Conservation (phyloP, 768 basidiomycete genomes). For the Pisolithus microcarpus region DNA sequence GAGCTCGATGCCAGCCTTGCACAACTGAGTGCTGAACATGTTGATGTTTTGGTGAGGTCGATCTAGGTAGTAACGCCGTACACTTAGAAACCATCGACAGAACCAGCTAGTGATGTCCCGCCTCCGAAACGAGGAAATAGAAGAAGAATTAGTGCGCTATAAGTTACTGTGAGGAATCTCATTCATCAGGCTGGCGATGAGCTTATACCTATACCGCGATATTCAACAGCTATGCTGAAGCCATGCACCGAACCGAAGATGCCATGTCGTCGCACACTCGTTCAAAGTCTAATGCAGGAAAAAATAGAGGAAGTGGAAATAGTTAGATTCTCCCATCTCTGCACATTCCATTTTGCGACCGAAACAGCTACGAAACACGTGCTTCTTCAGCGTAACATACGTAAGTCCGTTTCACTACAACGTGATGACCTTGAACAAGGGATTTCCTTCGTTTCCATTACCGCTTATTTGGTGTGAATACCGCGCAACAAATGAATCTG, state of each 20-base stretch:
- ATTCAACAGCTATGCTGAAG: constrained; percentile 51
- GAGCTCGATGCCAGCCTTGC: constrained; percentile 71
- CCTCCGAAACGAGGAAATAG: constrained; percentile 86
- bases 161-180: constrained; percentile 60
- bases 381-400: too few relatives aligned
- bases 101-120: constrained; percentile 88
- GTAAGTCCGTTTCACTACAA: too few relatives aligned
- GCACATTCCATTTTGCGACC: neutral
- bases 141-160: constrained; percentile 89
- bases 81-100: constrained; percentile 35
- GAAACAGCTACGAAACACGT: neutral
- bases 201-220: neutral
- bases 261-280: constrained; percentile 60
- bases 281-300: constrained; percentile 28
- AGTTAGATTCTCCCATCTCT: constrained; percentile 1
- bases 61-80: neutral
- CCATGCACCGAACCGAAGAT: constrained; percentile 71
- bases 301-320: constrained; percentile 15
- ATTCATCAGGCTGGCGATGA: neutral
- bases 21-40: constrained; percentile 78
- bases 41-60: constrained; percentile 54
- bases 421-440: too few relatives aligned
- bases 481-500: constrained; percentile 42
- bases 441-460: neutral
- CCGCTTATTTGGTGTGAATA: constrained; percentile 12